Conservation (phyloP, 257 asterid species). For the Solanum pinnatisectum region DNA sequence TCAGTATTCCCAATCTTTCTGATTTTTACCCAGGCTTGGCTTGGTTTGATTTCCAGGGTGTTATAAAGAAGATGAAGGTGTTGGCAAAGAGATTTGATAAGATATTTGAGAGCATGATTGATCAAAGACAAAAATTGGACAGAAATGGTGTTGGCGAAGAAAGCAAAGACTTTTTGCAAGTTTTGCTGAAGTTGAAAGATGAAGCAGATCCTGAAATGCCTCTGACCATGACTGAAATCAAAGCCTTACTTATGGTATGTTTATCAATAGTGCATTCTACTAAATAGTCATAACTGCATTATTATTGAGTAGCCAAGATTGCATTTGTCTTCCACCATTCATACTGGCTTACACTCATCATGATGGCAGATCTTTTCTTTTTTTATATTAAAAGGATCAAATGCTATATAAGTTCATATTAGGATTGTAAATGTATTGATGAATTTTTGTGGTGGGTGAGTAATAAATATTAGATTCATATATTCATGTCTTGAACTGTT, state of each 20-base stretch:
- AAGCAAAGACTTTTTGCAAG: slow-evolving; percentile 53
- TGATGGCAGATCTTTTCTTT: too few species aligned
- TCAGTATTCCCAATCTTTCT: slow-evolving; percentile 54
- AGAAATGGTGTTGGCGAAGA: not conserved
- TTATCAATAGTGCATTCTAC: not conserved
- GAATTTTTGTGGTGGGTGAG: not conserved
- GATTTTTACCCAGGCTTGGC: slow-evolving; percentile 59
- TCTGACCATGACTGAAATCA: slow-evolving; percentile 47
- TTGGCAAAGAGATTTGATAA: slow-evolving; percentile 35
- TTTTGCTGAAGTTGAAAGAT: slow-evolving; percentile 43
- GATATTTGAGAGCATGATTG: slow-evolving; percentile 48
- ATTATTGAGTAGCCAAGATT: too few species aligned
- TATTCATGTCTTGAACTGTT: not conserved
- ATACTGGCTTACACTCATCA: too few species aligned
- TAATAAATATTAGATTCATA: too few species aligned
- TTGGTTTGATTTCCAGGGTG: slow-evolving; percentile 63
- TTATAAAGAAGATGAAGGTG: slow-evolving; percentile 35
- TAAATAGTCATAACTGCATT: too few species aligned
- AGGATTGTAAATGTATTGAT: not conserved
- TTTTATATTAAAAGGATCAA: not conserved
- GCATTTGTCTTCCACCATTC: not conserved
- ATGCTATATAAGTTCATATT: not conserved
- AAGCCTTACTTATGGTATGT: slow-evolving; percentile 70
- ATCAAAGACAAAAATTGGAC: slow-evolving; percentile 23
- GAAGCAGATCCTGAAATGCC: slow-evolving; percentile 38